phyloP scores from a whole-genome alignment of 2,329 filamentous ascomycete species.

The Hypoxylon sp. region DNA sequence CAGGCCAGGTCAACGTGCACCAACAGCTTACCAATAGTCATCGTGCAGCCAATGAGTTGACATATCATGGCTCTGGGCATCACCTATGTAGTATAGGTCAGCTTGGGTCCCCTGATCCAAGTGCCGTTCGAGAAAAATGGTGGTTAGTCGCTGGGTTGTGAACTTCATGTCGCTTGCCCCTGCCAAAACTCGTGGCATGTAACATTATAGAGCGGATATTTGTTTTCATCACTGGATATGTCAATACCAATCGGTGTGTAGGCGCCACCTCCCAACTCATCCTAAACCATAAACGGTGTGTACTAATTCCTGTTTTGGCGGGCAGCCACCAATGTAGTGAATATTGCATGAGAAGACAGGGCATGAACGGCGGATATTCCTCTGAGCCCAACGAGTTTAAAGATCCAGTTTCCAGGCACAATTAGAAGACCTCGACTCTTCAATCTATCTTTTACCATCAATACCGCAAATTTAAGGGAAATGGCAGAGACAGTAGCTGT shows the following conservation, averaged over 20 bases:
- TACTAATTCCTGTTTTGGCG: slow-evolving; percentile 7
- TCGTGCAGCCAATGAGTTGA: slow-evolving; percentile 15
- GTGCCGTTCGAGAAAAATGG: background rate
- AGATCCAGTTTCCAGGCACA: slow-evolving; percentile 5
- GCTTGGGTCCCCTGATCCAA: background rate
- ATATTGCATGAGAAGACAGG: slow-evolving; percentile 12
- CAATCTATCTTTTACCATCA: slow-evolving; percentile 2
- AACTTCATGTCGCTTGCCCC: background rate
- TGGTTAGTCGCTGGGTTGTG: background rate
- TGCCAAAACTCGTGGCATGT: slow-evolving; percentile 10
- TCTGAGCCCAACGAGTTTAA: slow-evolving; percentile 12
- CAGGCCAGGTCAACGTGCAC: slow-evolving; percentile 10
- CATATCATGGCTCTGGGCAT: slow-evolving; percentile 13
- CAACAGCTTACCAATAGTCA: slow-evolving; percentile 10
- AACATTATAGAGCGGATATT: slow-evolving; percentile 4
- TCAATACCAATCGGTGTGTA: slow-evolving; percentile 1
- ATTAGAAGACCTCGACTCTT: background rate
- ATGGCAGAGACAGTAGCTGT: slow-evolving; percentile 12
- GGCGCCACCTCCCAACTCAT: slow-evolving; percentile 5
- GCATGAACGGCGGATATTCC: background rate
- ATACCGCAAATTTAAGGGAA: background rate
- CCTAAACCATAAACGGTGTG: slow-evolving; percentile 8
- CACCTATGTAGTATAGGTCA: background rate
- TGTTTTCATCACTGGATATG: slow-evolving; percentile 4
- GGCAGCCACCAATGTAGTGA: slow-evolving; percentile 5